These are phyloP conservation scores for Butyriboletus loyo DNA, from an alignment of 768 basidiomycete species.

Conservation along the genomic window DNA sequence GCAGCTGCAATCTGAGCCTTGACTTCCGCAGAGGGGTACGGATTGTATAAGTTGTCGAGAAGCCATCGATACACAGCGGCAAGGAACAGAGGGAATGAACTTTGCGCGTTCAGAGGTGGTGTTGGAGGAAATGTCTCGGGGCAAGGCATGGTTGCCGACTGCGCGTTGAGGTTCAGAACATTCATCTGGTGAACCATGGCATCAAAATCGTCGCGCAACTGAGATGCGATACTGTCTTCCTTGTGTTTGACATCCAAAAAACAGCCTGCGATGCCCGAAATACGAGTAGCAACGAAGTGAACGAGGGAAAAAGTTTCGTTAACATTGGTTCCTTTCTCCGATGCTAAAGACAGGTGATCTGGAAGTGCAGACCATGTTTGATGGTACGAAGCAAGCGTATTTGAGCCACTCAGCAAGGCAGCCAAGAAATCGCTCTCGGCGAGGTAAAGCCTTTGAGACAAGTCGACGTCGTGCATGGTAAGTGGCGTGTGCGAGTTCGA, in stretches of 20 bases:
- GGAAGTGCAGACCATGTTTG: background rate
- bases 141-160: no score
- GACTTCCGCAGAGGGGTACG: conserved; percentile 42
- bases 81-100: background rate
- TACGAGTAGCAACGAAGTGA: background rate
- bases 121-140: background rate
- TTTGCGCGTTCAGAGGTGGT: background rate
- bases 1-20: conserved; percentile 24
- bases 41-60: conserved; percentile 45
- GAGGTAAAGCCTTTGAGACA: background rate
- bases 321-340: background rate
- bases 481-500: background rate
- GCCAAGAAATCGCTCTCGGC: background rate
- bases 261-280: conserved; percentile 2
- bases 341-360: background rate
- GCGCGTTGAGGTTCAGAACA: background rate
- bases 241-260: background rate
- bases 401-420: background rate
- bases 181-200: conserved; percentile 4
- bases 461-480: conserved; percentile 1
- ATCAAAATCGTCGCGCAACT: conserved; percentile 1
- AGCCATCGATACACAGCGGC: conserved; percentile 41
- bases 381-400: background rate
- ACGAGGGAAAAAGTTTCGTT: background rate
- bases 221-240: background rate